Base-by-base conservation (phyloP, 257 asterid species). In the Nicotiana knightiana region DNA sequence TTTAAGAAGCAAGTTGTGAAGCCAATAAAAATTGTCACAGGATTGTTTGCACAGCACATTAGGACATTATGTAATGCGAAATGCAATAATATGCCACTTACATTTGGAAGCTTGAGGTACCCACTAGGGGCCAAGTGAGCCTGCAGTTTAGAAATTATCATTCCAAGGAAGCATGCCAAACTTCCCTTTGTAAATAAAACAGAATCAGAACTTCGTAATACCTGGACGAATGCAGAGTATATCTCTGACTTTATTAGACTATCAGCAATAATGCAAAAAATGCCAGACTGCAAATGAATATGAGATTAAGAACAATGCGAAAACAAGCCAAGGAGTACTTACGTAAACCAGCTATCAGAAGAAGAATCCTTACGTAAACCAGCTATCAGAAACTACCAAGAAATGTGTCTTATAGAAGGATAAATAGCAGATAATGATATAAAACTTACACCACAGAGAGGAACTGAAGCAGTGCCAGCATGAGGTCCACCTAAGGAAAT, bases 401-500 rank as follows among this genome's bases (percentile, higher is more conserved):
- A 46, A 73, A 48, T 61, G 48, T 73, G 61, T 73, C 79, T 24
- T 73, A 6, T 7, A 26, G 43, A 75, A 75, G 26, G 63, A 75
- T 51, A 75, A 28, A 48, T 26, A 73, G 62, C 79, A 26, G 26
- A 51, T 26, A 43, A 48, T 15, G 9, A 46, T 13, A 75, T 9
- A 75, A 53, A 75, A 51, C 97, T 88, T 90, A 93, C 99, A 55
- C 99, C 99, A 85, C 99, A 96, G 48, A 96, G 90, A 82, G 99
- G 99, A 88, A 94, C 97, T 43, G 99, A 96, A 86, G 99, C 99
- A 82, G 97, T 96, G 76, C 99, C 99, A 30, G 98, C 97, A 88
- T 96, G 99, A 79, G 99, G 99, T 76, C 99, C 98, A 81, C 97
- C 99, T 12, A 95, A 85, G 83, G 98, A 92, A 63, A 93, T 83